Conservation (phyloP, 805 yeast species). For the Hanseniaspora lindneri region DNA sequence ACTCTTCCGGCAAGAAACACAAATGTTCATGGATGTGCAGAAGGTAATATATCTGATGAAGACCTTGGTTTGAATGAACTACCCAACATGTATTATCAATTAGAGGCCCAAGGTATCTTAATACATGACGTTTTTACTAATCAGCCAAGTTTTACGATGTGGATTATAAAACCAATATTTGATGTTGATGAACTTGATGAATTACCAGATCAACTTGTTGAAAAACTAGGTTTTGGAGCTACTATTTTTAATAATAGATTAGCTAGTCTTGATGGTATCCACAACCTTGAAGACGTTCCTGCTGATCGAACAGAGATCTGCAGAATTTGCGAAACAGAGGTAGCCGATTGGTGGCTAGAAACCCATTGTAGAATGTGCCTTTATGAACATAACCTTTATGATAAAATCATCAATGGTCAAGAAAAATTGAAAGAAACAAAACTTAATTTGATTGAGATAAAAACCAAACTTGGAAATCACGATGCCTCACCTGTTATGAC, state of each 20-base stretch:
- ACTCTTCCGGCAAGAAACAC: slow-evolving; percentile 20
- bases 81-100: slow-evolving; percentile 30
- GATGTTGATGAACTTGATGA: slow-evolving; percentile 52
- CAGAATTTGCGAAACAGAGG: slow-evolving; percentile 77
- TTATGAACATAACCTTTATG: slow-evolving; percentile 71
- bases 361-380: slow-evolving; percentile 79
- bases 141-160: slow-evolving; percentile 72
- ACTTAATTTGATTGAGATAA: slow-evolving; percentile 40
- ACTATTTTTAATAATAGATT: slow-evolving; percentile 70
- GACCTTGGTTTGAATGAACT: not conserved
- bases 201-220: slow-evolving; percentile 57
- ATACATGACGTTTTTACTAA: slow-evolving; percentile 50
- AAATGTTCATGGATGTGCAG: not conserved
- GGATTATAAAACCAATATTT: slow-evolving; percentile 75
- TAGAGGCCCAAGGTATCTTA: slow-evolving; percentile 89
- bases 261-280: slow-evolving; percentile 48
- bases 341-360: slow-evolving; percentile 97
- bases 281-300: slow-evolving; percentile 55
- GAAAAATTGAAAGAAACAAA: slow-evolving; percentile 39
- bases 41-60: slow-evolving; percentile 15
- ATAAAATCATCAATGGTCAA: slow-evolving; percentile 63
- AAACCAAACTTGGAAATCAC: slow-evolving; percentile 11
- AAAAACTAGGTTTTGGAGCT: slow-evolving; percentile 78
- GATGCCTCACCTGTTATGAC: slow-evolving; percentile 1
- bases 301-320: slow-evolving; percentile 76